Evolutionary conservation across 164 flowering plant species (phyloP).

Genomic region (Annona squamosa): DNA sequence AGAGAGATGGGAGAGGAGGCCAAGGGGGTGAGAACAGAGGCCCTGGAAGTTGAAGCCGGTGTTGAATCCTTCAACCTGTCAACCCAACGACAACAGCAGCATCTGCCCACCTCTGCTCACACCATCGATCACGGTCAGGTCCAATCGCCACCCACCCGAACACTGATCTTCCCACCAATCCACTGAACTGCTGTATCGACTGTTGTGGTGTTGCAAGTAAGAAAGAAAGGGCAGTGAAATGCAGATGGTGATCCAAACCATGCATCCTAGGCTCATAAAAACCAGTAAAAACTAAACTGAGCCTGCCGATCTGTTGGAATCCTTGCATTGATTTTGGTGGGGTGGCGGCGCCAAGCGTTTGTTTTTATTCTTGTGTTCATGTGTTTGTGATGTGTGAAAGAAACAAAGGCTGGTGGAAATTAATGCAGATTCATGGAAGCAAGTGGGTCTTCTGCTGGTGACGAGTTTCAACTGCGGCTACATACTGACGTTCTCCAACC

Average conservation of each 20-base stretch:
- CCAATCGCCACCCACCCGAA: no score
- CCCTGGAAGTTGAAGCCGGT: constrained; percentile 18
- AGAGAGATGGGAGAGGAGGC: no score
- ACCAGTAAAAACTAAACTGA: not conserved
- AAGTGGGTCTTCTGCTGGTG: constrained; percentile 43
- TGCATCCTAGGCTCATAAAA: not conserved
- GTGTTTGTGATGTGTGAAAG: not conserved
- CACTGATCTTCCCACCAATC: no score
- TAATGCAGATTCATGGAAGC: constrained; percentile 54
- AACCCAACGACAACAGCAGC: constrained; percentile 10
- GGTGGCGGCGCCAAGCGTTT: no score
- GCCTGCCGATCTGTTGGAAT: not conserved
- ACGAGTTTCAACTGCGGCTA: constrained; percentile 47
- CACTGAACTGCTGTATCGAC: no score
- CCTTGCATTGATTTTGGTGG: not conserved
- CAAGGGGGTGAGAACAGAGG: not conserved
- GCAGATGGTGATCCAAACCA: no score
- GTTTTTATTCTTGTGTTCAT: not conserved
- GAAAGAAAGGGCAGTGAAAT: no score
- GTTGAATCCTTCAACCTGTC: not conserved
- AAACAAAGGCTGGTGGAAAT: no score
- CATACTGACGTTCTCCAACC: constrained; percentile 42
- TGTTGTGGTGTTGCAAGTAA: no score
- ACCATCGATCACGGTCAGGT: constrained; percentile 30
- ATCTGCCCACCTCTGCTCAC: constrained; percentile 26